Evolutionary conservation across 2,329 filamentous ascomycete genomes (phyloP).

Genomic region (Scedosporium minutisporum): DNA sequence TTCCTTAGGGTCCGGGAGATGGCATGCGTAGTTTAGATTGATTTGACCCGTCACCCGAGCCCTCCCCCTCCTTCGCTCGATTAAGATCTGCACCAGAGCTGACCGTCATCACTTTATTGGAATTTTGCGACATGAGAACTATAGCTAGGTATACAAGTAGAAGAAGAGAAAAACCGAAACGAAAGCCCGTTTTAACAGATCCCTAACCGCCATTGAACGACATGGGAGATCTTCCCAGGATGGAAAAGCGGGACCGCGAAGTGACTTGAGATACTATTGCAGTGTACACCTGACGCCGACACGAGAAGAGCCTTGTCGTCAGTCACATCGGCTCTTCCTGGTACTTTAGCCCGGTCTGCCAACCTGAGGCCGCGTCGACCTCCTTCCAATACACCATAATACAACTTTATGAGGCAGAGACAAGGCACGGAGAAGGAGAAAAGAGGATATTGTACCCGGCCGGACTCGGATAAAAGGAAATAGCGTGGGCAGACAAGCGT

Average conservation of each 20-base stretch:
- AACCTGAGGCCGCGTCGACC: not conserved
- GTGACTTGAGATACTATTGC: not conserved
- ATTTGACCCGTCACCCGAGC: not conserved
- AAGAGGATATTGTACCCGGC: not conserved
- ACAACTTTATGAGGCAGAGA: not conserved
- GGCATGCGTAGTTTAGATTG: not conserved
- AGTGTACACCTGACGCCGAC: not conserved
- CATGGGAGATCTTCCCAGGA: not conserved
- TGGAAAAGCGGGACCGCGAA: not conserved
- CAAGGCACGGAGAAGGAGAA: not conserved
- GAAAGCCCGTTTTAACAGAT: not conserved
- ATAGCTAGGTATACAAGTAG: not conserved
- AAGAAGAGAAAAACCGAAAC: not conserved
- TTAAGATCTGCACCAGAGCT: not conserved
- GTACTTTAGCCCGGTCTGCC: not conserved
- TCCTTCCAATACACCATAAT: not conserved
- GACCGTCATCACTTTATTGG: not conserved
- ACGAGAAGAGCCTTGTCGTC: not conserved
- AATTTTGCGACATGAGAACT: not conserved
- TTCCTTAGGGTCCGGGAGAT: not conserved
- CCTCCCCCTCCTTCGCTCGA: not conserved
- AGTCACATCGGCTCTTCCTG: not conserved
- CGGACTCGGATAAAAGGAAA: not conserved
- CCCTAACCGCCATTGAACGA: not conserved
- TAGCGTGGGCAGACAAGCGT: not conserved